phyloP scores from a whole-genome alignment of 2,329 filamentous ascomycete genomes.

The Clonostachys rhizophaga region DNA sequence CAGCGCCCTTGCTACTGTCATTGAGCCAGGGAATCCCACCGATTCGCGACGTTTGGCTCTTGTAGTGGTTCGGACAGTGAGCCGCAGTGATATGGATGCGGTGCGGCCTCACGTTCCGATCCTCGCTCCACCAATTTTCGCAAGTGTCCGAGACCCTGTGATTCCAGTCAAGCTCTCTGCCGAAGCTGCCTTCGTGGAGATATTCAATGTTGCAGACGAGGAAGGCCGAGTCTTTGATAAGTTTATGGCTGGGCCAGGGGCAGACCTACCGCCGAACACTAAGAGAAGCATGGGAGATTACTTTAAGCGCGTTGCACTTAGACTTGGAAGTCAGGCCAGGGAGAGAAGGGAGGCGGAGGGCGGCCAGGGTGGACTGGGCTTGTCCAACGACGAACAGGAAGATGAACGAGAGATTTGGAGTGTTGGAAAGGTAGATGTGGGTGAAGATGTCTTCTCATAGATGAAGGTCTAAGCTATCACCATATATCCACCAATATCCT shows the following conservation, averaged over 20 bases:
- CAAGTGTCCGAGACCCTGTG: conserved; percentile 81
- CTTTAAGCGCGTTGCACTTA: conserved; percentile 86
- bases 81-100: conserved; percentile 73
- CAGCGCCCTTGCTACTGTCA: conserved; percentile 67
- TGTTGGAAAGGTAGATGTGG: conserved; percentile 81
- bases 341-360: conserved; percentile 91
- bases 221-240: conserved; percentile 86
- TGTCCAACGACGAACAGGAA: conserved; percentile 87
- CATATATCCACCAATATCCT: too few species aligned
- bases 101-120: conserved; percentile 76
- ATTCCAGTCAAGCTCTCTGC: conserved; percentile 95
- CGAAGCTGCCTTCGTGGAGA: conserved; percentile 86
- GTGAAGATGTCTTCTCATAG: conserved; percentile 34
- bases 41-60: conserved; percentile 84
- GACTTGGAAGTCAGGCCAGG: conserved; percentile 79
- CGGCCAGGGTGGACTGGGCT: conserved; percentile 76
- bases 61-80: conserved; percentile 82
- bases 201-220: conserved; percentile 87
- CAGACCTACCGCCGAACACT: conserved; percentile 62
- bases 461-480: background rate
- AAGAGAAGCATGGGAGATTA: conserved; percentile 95
- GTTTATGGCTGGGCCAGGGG: conserved; percentile 69
- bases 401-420: conserved; percentile 96
- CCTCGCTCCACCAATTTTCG: conserved; percentile 81
- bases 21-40: conserved; percentile 71